phyloP scores from a whole-genome alignment of 257 asterid species.

The Mentha longifolia region DNA sequence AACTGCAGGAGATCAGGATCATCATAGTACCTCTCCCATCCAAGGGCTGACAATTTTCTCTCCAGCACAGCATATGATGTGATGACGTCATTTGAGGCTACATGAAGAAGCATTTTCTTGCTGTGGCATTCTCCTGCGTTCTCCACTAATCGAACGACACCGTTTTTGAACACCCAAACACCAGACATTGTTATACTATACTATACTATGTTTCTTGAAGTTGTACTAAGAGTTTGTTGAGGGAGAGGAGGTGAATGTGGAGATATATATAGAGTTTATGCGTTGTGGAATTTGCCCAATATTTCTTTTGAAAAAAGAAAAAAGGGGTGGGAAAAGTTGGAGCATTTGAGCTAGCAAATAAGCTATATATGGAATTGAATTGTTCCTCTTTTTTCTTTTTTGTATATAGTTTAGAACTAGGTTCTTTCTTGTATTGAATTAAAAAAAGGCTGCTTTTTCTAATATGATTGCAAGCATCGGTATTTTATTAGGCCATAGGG shows the following conservation, averaged over 20 bases:
- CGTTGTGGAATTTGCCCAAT: conserved; percentile 23
- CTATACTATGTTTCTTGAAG: background rate
- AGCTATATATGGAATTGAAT: conserved; percentile 35
- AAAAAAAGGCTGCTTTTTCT: conserved; percentile 17
- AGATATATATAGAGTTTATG: conserved; percentile 32
- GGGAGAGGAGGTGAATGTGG: conserved; percentile 32
- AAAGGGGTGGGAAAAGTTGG: background rate
- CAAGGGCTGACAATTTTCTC: conserved; percentile 34
- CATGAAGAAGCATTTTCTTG: conserved; percentile 45
- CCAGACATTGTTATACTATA: conserved; percentile 45
- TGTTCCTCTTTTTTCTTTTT: conserved; percentile 20
- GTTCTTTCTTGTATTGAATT: conserved; percentile 42
- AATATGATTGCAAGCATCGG: conserved; percentile 38
- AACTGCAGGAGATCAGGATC: conserved; percentile 52
- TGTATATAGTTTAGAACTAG: conserved; percentile 38
- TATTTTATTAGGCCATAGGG: conserved; percentile 28
- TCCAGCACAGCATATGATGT: conserved; percentile 43
- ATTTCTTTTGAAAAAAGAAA: background rate
- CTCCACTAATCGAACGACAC: conserved; percentile 53
- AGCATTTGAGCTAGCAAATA: background rate
- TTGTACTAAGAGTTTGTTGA: background rate
- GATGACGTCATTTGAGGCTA: conserved; percentile 41
- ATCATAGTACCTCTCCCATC: conserved; percentile 57
- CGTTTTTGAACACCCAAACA: conserved; percentile 63
- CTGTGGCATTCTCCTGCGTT: conserved; percentile 43